Evolutionary conservation across 371 early-diverging fungal genomes (phyloP).

Genomic region (Capniomyces stellatus): DNA sequence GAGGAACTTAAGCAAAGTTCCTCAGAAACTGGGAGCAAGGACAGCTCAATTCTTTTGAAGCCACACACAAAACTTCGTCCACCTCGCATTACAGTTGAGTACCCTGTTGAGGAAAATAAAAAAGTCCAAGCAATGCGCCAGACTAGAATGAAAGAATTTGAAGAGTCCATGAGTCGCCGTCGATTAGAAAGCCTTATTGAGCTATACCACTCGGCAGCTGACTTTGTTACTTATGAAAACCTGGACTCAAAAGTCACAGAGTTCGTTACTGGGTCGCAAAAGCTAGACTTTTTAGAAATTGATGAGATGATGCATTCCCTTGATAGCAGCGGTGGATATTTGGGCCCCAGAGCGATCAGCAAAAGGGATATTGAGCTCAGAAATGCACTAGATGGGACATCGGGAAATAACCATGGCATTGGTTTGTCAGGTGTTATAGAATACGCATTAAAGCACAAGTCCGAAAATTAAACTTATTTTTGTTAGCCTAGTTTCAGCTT

Average conservation of each 20-base stretch:
- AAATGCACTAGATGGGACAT: slow-evolving; percentile 20
- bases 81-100: slow-evolving; percentile 15
- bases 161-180: slow-evolving; percentile 9
- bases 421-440: not conserved
- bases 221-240: slow-evolving; percentile 21
- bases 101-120: slow-evolving; percentile 17
- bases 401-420: slow-evolving; percentile 2
- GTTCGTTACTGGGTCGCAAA: slow-evolving; percentile 3
- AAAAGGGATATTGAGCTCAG: slow-evolving; percentile 11
- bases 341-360: slow-evolving; percentile 6
- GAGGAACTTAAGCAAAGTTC: not conserved
- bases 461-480: too few relatives aligned
- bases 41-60: not conserved
- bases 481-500: too few relatives aligned
- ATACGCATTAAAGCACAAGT: not conserved
- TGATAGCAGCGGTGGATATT: slow-evolving; percentile 11
- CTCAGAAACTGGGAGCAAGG: not conserved
- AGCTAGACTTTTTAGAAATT: slow-evolving; percentile 9
- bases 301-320: slow-evolving; percentile 13
- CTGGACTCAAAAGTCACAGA: slow-evolving; percentile 13
- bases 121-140: slow-evolving; percentile 9
- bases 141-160: slow-evolving; percentile 7
- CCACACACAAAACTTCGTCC: slow-evolving; percentile 13
- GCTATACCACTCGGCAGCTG: slow-evolving; percentile 17
- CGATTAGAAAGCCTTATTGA: slow-evolving; percentile 18